Evolutionary conservation across 257 asterid genomes (phyloP).

Genomic region (Gentiana dahurica): DNA sequence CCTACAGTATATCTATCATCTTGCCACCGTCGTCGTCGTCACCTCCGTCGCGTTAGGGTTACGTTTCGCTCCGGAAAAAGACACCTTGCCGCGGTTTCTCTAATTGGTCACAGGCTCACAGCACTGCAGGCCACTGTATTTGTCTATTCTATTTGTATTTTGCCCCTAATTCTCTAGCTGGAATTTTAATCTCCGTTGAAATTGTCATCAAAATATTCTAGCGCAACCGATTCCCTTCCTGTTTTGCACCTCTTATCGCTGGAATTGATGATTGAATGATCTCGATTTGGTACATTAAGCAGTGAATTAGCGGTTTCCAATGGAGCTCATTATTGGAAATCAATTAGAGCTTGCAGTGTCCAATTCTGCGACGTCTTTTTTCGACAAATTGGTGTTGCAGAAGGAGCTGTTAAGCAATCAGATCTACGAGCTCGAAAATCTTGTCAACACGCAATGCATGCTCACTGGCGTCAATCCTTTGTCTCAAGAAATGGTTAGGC

Average conservation of each 20-base stretch:
- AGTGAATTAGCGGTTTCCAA: constrained; percentile 4
- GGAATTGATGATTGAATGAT: constrained; percentile 6
- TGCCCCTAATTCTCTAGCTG: background rate
- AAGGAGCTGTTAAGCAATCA: constrained; percentile 47
- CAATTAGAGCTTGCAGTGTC: constrained; percentile 35
- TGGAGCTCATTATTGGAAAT: constrained; percentile 39
- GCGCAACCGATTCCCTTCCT: background rate
- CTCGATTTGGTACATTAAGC: constrained; percentile 6
- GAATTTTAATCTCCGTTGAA: background rate
- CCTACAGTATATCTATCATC: too few species aligned
- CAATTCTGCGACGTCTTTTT: constrained; percentile 36
- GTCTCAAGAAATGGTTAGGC: constrained; percentile 86
- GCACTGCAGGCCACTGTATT: background rate
- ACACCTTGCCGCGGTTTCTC: background rate
- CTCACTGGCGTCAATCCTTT: constrained; percentile 96
- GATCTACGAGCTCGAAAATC: constrained; percentile 63
- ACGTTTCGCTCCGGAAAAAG: too few species aligned
- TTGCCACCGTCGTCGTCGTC: too few species aligned
- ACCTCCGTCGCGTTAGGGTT: too few species aligned
- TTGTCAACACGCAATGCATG: constrained; percentile 70
- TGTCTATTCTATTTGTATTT: background rate
- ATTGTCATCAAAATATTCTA: background rate
- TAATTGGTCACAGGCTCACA: too few species aligned
- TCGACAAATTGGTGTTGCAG: constrained; percentile 51
- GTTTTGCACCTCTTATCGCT: background rate